A percentile compares a stretch with the other conserved stretches of the same genome.
Conservation (phyloP, 371 early-diverging fungal genomes). For the Mortierella sp. region DNA sequence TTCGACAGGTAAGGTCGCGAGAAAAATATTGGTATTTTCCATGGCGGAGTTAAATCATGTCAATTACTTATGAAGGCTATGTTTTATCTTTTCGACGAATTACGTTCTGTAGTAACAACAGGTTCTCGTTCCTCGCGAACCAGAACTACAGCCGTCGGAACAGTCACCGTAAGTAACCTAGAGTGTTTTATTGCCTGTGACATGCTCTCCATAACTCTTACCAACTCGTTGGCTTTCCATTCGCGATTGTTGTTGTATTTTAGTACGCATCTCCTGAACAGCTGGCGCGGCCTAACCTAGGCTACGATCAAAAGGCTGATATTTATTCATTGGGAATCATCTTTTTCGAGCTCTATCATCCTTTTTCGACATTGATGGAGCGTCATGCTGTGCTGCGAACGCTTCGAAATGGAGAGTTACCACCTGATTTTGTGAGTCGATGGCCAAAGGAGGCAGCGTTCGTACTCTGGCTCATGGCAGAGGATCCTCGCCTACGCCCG, state of each 20-base stretch:
- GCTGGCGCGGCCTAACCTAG: slow-evolving; percentile 66
- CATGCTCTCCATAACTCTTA: background rate
- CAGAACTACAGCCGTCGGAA: slow-evolving; percentile 54
- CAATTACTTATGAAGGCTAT: background rate
- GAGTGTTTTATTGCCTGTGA: background rate
- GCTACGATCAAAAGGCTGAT: slow-evolving; percentile 75
- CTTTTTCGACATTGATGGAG: slow-evolving; percentile 77
- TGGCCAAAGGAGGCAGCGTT: slow-evolving; percentile 89
- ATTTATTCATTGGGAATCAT: slow-evolving; percentile 81
- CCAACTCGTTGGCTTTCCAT: background rate
- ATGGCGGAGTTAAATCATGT: background rate
- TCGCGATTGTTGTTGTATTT: background rate
- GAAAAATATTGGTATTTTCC: background rate
- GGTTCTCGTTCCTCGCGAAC: slow-evolving; percentile 49
- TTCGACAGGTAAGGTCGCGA: slow-evolving; percentile 13
- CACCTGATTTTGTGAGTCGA: slow-evolving; percentile 76
- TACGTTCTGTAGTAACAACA: slow-evolving; percentile 28
- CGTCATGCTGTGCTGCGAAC: slow-evolving; percentile 70
- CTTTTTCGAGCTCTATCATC: slow-evolving; percentile 77
- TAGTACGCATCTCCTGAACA: slow-evolving; percentile 96
- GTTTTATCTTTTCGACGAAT: background rate
- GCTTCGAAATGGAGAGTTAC: slow-evolving; percentile 76
- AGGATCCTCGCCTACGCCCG: slow-evolving; percentile 78
- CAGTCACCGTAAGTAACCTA: slow-evolving; percentile 40
- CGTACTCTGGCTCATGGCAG: slow-evolving; percentile 82